A percentile compares a stretch with the other conserved stretches of the same genome.
These are phyloP conservation scores for Pyrrhoderma noxium DNA, from an alignment of 1,284 basidiomycete genomes.

Conservation along the genomic window DNA sequence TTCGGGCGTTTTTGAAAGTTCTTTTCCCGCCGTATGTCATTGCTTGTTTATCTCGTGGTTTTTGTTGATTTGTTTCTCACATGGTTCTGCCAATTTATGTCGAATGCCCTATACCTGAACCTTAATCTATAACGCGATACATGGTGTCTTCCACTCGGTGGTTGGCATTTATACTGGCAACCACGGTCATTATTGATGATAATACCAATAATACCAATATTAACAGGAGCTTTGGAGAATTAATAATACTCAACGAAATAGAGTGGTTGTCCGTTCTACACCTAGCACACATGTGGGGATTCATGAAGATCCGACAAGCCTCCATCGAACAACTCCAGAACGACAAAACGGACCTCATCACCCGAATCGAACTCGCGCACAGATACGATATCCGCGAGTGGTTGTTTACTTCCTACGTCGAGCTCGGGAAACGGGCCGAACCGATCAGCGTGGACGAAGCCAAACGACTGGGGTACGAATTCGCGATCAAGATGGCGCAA, in stretches of 20 bases:
- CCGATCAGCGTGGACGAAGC: conserved; percentile 24
- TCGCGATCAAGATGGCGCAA: conserved; percentile 16
- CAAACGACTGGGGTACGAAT: conserved; percentile 21
- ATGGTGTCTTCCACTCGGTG: no score
- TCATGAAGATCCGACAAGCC: conserved; percentile 22
- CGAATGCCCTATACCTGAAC: no score
- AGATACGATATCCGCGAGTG: conserved; percentile 22
- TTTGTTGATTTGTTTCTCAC: background rate
- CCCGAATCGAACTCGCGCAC: conserved; percentile 24
- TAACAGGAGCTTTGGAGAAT: conserved; percentile 20
- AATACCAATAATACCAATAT: no score
- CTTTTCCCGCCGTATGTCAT: conserved; percentile 14
- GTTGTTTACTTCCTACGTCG: conserved; percentile 22
- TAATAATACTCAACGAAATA: conserved; percentile 21
- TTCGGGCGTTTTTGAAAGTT: conserved; percentile 15
- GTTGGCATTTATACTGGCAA: no score
- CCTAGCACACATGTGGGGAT: conserved; percentile 24
- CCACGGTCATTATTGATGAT: no score
- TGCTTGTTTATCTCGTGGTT: background rate
- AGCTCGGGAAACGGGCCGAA: conserved; percentile 22
- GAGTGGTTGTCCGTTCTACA: conserved; percentile 27
- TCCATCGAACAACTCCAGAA: conserved; percentile 23
- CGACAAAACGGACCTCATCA: conserved; percentile 21
- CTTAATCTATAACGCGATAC: no score
- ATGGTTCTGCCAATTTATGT: no score